phyloP scores from a whole-genome alignment of 352 stramenopile species.

The Globisporangium yorkense region DNA sequence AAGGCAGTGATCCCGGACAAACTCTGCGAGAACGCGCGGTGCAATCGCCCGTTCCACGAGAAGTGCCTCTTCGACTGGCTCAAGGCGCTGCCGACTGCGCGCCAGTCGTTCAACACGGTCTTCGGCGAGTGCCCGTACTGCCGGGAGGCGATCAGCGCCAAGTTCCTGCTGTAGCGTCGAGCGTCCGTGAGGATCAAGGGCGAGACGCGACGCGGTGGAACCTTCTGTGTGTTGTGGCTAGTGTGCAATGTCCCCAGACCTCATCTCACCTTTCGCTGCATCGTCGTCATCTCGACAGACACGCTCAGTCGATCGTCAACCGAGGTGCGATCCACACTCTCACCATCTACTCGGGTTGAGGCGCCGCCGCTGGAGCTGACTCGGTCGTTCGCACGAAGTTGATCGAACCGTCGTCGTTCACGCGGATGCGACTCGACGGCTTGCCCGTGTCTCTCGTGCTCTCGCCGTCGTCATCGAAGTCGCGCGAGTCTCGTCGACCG shows the following conservation, averaged over 20 bases:
- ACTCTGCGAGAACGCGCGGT: conserved; percentile 82
- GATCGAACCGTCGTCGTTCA: conserved; percentile 61
- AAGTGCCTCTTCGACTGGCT: conserved; percentile 89
- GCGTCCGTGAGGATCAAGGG: neutral
- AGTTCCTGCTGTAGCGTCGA: conserved; percentile 24
- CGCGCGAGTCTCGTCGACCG: conserved; percentile 4
- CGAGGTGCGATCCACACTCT: no score
- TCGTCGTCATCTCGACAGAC: neutral
- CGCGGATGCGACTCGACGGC: conserved; percentile 43
- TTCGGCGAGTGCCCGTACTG: conserved; percentile 91
- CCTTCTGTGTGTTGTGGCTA: neutral
- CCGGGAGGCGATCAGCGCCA: conserved; percentile 80
- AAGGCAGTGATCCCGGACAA: conserved; percentile 63
- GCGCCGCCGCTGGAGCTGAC: neutral
- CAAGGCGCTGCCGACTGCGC: conserved; percentile 79
- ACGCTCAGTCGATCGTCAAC: neutral
- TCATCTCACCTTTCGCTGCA: neutral
- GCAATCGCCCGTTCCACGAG: conserved; percentile 82
- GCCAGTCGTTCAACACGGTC: conserved; percentile 86
- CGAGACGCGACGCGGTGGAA: neutral
- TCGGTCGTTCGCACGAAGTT: conserved; percentile 35
- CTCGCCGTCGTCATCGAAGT: conserved; percentile 13
- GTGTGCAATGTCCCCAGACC: neutral
- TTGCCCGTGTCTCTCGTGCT: conserved; percentile 24
- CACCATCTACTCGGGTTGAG: no score